Evolutionary conservation across 768 basidiomycete species (phyloP).

Genomic region (Artomyces pyxidatus): DNA sequence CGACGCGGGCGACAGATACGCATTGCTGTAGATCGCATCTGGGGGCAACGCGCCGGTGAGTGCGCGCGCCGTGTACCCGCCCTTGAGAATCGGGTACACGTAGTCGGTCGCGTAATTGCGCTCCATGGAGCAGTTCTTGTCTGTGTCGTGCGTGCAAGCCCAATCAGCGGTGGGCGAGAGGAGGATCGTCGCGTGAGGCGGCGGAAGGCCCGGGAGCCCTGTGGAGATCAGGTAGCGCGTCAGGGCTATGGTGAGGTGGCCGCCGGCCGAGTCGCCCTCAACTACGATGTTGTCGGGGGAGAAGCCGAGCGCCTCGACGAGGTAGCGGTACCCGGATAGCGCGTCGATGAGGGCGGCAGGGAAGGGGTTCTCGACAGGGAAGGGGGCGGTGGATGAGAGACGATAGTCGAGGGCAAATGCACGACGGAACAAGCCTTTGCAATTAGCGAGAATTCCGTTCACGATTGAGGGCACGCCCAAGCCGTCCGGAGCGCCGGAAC

Average conservation of each 20-base stretch:
- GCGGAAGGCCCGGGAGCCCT: not conserved
- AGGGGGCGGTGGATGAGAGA: slow-evolving; percentile 38
- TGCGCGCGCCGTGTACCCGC: slow-evolving; percentile 5
- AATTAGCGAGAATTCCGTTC: not conserved
- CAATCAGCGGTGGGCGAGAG: slow-evolving; percentile 10
- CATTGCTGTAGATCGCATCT: slow-evolving; percentile 4
- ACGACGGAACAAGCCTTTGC: not conserved
- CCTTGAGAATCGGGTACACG: slow-evolving; percentile 2
- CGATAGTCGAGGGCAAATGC: slow-evolving; percentile 38
- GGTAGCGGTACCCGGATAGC: slow-evolving; percentile 65
- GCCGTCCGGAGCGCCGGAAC: not conserved
- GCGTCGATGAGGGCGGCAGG: slow-evolving; percentile 71
- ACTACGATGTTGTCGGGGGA: slow-evolving; percentile 53
- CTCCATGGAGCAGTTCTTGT: slow-evolving; percentile 4
- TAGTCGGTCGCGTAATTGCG: slow-evolving; percentile 6
- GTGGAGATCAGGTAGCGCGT: slow-evolving; percentile 43
- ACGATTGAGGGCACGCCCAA: not conserved
- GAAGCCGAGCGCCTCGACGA: slow-evolving; percentile 50
- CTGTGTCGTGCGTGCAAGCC: slow-evolving; percentile 1
- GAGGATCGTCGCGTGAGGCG: slow-evolving; percentile 3
- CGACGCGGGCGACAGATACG: slow-evolving; percentile 16
- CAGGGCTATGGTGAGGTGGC: slow-evolving; percentile 58
- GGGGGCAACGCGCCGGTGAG: slow-evolving; percentile 10
- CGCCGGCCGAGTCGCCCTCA: slow-evolving; percentile 73
- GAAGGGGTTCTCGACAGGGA: slow-evolving; percentile 46